These are phyloP conservation scores for Irpex rosettiformis DNA, from an alignment of 1,284 basidiomycete genomes.

Conservation along the genomic window DNA sequence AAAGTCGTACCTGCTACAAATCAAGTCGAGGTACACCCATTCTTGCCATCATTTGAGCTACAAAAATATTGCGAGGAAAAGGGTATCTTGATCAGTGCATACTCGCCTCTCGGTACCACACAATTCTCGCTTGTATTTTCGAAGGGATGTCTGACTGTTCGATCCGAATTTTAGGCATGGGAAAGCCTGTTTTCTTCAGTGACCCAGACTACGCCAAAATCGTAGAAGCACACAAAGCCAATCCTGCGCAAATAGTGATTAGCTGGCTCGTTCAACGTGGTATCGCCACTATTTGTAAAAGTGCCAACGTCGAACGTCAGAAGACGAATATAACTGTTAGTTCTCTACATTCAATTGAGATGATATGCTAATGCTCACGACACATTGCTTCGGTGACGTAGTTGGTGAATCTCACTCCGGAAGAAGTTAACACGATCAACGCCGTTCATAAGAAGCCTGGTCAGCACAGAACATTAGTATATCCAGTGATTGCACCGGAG, in stretches of 20 bases:
- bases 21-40: conserved; percentile 63
- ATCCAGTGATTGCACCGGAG: conserved; percentile 28
- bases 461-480: conserved; percentile 42
- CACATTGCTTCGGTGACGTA: conserved; percentile 15
- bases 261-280: conserved; percentile 47
- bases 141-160: conserved; percentile 1
- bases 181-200: conserved; percentile 21
- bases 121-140: neutral
- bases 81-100: conserved; percentile 62
- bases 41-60: conserved; percentile 53
- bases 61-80: conserved; percentile 52
- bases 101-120: conserved; percentile 58
- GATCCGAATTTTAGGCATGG: conserved; percentile 14
- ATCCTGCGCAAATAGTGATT: conserved; percentile 50
- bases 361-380: neutral
- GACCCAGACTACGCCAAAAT: conserved; percentile 36
- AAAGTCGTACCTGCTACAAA: conserved; percentile 55
- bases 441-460: conserved; percentile 40
- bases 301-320: conserved; percentile 43
- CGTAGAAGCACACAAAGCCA: conserved; percentile 41
- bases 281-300: conserved; percentile 44
- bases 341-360: neutral
- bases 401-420: conserved; percentile 35
- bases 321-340: conserved; percentile 42
- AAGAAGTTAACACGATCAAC: conserved; percentile 38